Evolutionary conservation across 2,329 filamentous ascomycete species (phyloP).

Genomic region (Fusarium nurragi): DNA sequence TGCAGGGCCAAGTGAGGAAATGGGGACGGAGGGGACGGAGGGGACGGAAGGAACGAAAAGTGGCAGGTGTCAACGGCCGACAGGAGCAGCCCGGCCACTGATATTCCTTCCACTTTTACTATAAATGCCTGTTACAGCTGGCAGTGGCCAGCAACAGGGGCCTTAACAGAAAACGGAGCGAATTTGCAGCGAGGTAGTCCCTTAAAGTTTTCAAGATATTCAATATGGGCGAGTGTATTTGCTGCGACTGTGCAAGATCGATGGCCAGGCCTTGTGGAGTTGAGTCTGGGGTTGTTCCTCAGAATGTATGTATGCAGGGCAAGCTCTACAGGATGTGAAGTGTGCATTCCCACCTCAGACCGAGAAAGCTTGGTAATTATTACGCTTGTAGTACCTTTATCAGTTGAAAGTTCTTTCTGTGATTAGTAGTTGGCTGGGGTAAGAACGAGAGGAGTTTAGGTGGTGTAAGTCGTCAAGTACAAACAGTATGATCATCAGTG

Average conservation of each 20-base stretch:
- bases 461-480: background rate
- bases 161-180: background rate
- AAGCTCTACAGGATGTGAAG: background rate
- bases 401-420: background rate
- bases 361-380: background rate
- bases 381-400: background rate
- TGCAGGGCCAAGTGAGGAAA: conserved; percentile 35
- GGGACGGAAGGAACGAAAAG: conserved; percentile 39
- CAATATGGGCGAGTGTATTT: background rate
- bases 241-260: background rate
- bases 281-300: background rate
- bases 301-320: background rate
- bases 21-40: conserved; percentile 39
- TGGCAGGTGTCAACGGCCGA: conserved; percentile 27
- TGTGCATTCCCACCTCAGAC: background rate
- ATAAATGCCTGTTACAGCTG: conserved; percentile 9
- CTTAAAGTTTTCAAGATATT: background rate
- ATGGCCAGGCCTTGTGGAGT: background rate
- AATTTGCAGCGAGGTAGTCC: background rate
- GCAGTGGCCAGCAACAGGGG: conserved; percentile 5
- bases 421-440: background rate
- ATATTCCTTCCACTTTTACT: conserved; percentile 14
- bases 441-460: background rate
- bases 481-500: background rate
- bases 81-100: conserved; percentile 25